Conservation (phyloP, 129 eudicot genomes). For the Tagetes patula region DNA sequence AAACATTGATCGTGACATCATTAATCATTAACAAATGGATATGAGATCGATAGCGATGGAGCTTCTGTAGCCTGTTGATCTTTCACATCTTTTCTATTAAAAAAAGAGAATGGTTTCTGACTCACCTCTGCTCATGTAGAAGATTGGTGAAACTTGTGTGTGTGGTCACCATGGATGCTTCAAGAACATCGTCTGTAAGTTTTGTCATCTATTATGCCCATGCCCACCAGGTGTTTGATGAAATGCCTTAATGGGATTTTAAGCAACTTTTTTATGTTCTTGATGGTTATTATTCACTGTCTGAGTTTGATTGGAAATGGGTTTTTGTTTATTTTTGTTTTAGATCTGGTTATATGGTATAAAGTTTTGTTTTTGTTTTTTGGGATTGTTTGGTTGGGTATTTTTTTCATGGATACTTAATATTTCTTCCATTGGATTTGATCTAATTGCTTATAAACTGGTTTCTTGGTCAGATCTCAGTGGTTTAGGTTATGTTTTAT, state of each 20-base stretch:
- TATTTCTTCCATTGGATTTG: conserved; percentile 2
- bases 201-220: background rate
- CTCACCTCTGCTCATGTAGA: conserved; percentile 35
- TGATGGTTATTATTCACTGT: background rate
- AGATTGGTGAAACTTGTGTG: conserved; percentile 20
- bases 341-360: conserved; percentile 16
- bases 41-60: conserved; percentile 23
- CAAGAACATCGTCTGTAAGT: conserved; percentile 36
- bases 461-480: conserved; percentile 31
- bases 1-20: conserved; percentile 22
- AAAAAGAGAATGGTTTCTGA: background rate
- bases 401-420: conserved; percentile 12
- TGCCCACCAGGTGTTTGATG: conserved; percentile 14
- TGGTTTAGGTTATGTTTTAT: background rate
- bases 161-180: conserved; percentile 35
- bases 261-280: background rate
- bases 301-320: background rate
- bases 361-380: conserved; percentile 20
- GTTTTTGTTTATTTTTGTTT: background rate
- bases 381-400: conserved; percentile 1
- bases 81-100: conserved; percentile 24
- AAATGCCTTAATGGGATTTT: conserved; percentile 18
- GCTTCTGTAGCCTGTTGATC: conserved; percentile 26
- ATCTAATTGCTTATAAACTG: conserved; percentile 9
- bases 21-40: conserved; percentile 9